Base-by-base conservation (phyloP, 1,139 yeast species). In the Pichia sp. region DNA sequence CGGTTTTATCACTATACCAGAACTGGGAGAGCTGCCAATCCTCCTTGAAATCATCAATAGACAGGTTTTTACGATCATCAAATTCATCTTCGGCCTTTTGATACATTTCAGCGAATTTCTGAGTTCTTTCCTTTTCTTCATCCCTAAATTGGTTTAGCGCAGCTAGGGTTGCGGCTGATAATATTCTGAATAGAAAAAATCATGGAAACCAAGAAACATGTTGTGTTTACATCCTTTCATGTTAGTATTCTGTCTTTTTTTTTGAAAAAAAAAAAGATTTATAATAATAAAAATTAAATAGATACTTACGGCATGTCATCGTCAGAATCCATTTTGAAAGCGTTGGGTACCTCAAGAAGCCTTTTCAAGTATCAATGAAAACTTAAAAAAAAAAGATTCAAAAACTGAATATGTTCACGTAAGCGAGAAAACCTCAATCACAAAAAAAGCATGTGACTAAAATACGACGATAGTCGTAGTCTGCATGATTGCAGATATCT, bases 11-110 rank as follows among this genome's bases (percentile, higher is more conserved):
- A 43, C 72, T 64, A 58, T 85, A 85, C 95, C 95, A 86, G 64
- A 88, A 88, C 61, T 88, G 97, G 0, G 95, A 85, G 37, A 88
- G 69, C 56, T 85, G 94, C 97, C 97, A 88, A 64, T 88, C 95
- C 64, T 88, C 96, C 59, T 83, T 73, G 63, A 88, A 88, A 47
- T 67, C 67, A 49, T 60, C 65, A 16, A 62, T 62, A 3, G 58
- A 48, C 34, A 62, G 55, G 34, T 59, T 54, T 36, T 56, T 56
- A 37, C 62, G 51, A 8, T 50, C 49, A 7, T 49, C 74, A 51
- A 69, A 75, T 35, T 69, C 69, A 37, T 69, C 68, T 55, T 85
- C 86, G 1, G 95, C 85, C 41, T 71, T 69, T 42, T 71, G 64
- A 52, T 73, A 71, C 41, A 88, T 64, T 47, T 72, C 64, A 38